phyloP scores from a whole-genome alignment of 192 early-diverging fungal species.

The Entomortierella lignicola region DNA sequence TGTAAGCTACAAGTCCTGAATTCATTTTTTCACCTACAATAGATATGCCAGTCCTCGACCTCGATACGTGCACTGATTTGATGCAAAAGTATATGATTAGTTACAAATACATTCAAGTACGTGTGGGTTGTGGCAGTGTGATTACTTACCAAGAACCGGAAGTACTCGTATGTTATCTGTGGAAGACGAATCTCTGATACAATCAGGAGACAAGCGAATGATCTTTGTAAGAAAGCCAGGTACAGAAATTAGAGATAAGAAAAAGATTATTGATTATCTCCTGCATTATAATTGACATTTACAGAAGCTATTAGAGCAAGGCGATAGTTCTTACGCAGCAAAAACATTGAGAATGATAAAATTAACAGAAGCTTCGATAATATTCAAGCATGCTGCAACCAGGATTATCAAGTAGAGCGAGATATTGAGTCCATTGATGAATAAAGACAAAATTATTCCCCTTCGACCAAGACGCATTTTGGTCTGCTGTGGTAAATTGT shows the following conservation, averaged over 20 bases:
- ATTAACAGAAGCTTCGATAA: conserved; percentile 46
- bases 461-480: conserved; percentile 39
- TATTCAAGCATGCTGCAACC: conserved; percentile 40
- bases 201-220: conserved; percentile 35
- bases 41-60: conserved; percentile 41
- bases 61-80: conserved; percentile 42
- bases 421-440: conserved; percentile 48
- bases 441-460: conserved; percentile 43
- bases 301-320: too few relatives aligned
- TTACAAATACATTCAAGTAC: neutral
- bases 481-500: neutral
- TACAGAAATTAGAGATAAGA: neutral
- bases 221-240: conserved; percentile 6
- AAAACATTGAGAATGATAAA: conserved; percentile 49
- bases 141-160: conserved; percentile 40
- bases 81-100: neutral
- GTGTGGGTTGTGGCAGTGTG: too few relatives aligned
- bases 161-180: conserved; percentile 44
- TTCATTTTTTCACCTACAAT: conserved; percentile 13
- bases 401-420: conserved; percentile 38
- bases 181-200: conserved; percentile 46
- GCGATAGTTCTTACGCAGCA: conserved; percentile 28
- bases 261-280: conserved; percentile 1
- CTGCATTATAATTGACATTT: too few relatives aligned
- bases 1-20: too few relatives aligned